Percentiles rank a stretch among this genome's conserved stretches.
Conservation (phyloP, 768 basidiomycete genomes). For the Tylopilus subfusipes region DNA sequence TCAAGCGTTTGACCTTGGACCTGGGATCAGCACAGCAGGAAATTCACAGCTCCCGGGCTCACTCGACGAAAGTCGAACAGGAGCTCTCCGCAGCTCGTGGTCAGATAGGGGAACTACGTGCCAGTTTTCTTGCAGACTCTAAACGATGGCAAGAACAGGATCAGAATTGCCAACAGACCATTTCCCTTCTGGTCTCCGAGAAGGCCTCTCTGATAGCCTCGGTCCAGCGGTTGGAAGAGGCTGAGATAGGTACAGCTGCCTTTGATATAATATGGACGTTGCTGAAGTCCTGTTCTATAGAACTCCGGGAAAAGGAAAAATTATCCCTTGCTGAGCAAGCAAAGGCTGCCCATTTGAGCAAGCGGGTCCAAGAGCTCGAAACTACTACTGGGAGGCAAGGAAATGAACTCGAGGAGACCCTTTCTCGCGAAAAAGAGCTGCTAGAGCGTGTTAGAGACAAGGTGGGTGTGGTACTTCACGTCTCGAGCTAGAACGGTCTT, state of each 20-base stretch:
- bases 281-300: constrained; percentile 28
- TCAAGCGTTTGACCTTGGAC: constrained; percentile 18
- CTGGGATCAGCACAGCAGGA: constrained; percentile 16
- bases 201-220: constrained; percentile 59
- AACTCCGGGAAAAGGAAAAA: constrained; percentile 40
- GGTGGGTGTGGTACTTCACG: constrained; percentile 14
- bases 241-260: constrained; percentile 57
- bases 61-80: constrained; percentile 15
- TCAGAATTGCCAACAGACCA: constrained; percentile 67
- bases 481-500: neutral
- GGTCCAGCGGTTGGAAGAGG: constrained; percentile 52
- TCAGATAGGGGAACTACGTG: constrained; percentile 19
- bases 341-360: constrained; percentile 38
- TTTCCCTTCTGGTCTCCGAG: constrained; percentile 72
- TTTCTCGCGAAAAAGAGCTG: constrained; percentile 52
- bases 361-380: constrained; percentile 43
- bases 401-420: constrained; percentile 36
- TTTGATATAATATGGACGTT: neutral
- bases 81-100: constrained; percentile 19
- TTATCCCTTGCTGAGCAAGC: constrained; percentile 42
- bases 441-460: constrained; percentile 33
- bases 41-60: constrained; percentile 6
- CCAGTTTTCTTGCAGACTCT: constrained; percentile 10
- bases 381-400: constrained; percentile 37
- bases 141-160: constrained; percentile 31